phyloP scores from a whole-genome alignment of 352 stramenopile genomes.

The Phytopythium boreale region DNA sequence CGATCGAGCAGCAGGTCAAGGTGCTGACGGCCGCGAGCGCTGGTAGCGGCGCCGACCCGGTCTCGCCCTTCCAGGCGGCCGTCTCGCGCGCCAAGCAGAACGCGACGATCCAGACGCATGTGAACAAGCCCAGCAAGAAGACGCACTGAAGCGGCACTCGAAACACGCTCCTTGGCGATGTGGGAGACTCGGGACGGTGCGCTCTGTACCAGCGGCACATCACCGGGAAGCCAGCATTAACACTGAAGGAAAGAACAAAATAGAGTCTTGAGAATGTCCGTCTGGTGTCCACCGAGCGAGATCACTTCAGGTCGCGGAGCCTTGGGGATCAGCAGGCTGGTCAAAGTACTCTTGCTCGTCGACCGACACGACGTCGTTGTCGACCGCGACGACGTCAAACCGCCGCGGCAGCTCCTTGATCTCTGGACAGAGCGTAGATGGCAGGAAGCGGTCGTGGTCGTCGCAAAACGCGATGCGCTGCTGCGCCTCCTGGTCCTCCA shows the following conservation, averaged over 20 bases:
- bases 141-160: slow-evolving; percentile 24
- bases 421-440: slow-evolving; percentile 64
- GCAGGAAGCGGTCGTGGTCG: slow-evolving; percentile 65
- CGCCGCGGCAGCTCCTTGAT: slow-evolving; percentile 65
- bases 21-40: slow-evolving; percentile 28
- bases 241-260: background rate
- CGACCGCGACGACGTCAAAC: slow-evolving; percentile 36
- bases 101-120: slow-evolving; percentile 63
- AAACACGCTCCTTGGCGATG: background rate
- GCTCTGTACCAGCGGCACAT: too few species aligned
- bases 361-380: background rate
- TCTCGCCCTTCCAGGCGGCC: slow-evolving; percentile 73
- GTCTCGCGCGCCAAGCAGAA: slow-evolving; percentile 67
- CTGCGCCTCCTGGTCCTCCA: slow-evolving; percentile 49
- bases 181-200: background rate
- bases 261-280: background rate
- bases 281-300: background rate
- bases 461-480: slow-evolving; percentile 44
- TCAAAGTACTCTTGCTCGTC: slow-evolving; percentile 5
- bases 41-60: slow-evolving; percentile 9
- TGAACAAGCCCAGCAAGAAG: slow-evolving; percentile 61
- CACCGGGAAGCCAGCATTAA: background rate
- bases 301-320: background rate
- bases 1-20: slow-evolving; percentile 33
- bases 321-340: background rate